A percentile compares a stretch with the other conserved stretches of the same genome.
phyloP scores from a whole-genome alignment of 2,329 filamentous ascomycete species.

The Fusarium coicis region DNA sequence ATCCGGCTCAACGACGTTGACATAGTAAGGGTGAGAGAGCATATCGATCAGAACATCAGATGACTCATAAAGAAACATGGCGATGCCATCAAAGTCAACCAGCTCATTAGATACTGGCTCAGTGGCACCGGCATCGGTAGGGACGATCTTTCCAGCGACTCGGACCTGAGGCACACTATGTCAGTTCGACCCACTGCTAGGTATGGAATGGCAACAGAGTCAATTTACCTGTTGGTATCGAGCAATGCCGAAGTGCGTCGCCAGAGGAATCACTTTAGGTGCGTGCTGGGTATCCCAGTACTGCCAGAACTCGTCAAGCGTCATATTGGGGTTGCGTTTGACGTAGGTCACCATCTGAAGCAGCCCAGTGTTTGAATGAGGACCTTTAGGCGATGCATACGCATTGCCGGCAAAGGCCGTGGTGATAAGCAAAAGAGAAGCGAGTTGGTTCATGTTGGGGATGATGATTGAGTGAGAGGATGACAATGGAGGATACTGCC shows the following conservation, averaged over 20 bases:
- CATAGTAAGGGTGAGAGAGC: constrained; percentile 46
- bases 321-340: constrained; percentile 42
- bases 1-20: constrained; percentile 44
- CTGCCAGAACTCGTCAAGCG: constrained; percentile 43
- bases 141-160: constrained; percentile 42
- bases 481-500: no score
- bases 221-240: constrained; percentile 41
- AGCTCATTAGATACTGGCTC: constrained; percentile 33
- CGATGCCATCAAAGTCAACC: constrained; percentile 45
- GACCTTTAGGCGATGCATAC: neutral
- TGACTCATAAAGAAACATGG: constrained; percentile 45
- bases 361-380: constrained; percentile 50
- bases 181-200: no score
- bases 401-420: neutral
- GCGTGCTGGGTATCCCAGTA: constrained; percentile 48
- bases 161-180: constrained; percentile 29
- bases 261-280: constrained; percentile 44
- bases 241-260: constrained; percentile 42
- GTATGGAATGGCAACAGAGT: no score
- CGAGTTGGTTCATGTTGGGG: neutral
- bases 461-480: no score
- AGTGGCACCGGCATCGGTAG: constrained; percentile 32
- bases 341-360: constrained; percentile 46
- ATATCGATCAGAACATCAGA: constrained; percentile 38
- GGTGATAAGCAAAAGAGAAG: neutral